Evolutionary conservation across 2,329 filamentous ascomycete species (phyloP), one percentile per base, ranked within the genome.

Genomic region (Penicillium sp.): DNA sequence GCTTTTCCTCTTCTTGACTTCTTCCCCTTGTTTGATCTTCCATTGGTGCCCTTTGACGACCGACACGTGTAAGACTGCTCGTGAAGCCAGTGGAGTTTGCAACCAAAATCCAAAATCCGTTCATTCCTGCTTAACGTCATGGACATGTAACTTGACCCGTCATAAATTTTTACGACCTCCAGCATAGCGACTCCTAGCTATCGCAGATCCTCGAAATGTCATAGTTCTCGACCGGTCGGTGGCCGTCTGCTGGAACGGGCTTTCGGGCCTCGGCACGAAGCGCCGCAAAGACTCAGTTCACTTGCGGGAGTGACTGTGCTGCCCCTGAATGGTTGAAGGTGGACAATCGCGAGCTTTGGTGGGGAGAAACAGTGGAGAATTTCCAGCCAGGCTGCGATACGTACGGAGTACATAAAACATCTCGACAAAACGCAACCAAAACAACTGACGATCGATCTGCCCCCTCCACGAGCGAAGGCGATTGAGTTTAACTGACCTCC

Each of bases 21-120:
- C 33, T 22, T n/a, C 40, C 36, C 40, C 51, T 54, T 54, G 40
- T 40, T 54, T 43, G 39, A 44, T 46, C 51, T 31, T 39, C 35
- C 49, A 22, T 33, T 19, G 24, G 51, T 36, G 39, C 27, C 18
- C 36, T 54, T 35, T 35, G 31, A 11, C 27, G 22, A 37, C 19
- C 40, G 31, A 54, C 51, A 54, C 51, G 51, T 44, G 51, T 54
- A 46, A 46, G 27, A 16, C 27, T 35, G 9, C 2, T 6, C n/a
- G 31, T 49, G 27, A 24, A 13, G 44, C 9, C 9, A 19, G 46
- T 49, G 31, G 46, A 14, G 7, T 14, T 35, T 18, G 40, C 39
- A 22, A 22, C 22, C 22, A 22, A 22, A 22, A 22, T 22, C 7
- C 27, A 14, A 10, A 18, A 35, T 49, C 31, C 27, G 7, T 31